Base-by-base conservation (phyloP, 179 eudicot species). In the Patellifolia procumbens region DNA sequence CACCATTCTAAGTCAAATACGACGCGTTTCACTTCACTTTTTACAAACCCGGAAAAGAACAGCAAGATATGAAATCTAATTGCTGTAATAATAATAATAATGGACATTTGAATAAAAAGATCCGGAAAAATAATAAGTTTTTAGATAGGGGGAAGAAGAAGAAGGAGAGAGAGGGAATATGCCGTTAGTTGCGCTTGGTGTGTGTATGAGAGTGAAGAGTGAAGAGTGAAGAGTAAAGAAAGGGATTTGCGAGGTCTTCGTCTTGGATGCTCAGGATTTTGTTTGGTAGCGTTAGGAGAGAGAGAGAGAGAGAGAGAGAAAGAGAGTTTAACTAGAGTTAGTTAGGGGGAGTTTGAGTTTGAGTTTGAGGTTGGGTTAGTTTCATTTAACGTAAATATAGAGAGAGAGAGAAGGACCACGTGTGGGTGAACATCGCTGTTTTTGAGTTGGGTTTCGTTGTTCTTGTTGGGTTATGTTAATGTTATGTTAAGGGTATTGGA, bases 1-100 rank as follows among this genome's bases (percentile, higher is more conserved):
- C 85, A 85, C 98, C 98, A 79, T 79, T 59, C 56, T 67, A 52
- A 17, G 6, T 11, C 11, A 13, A 49, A 71, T 16, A 49, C 62
- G 74, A 42, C 32, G 72, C 72, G 52, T 68, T 68, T 49, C 60
- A 9, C 37, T 35, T 13, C 55, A 51, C 55, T 17, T 45, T 16
- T n/a, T n/a, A n/a, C n/a, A n/a, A n/a, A n/a, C n/a, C n/a, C n/a
- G n/a, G n/a, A n/a, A n/a, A n/a, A n/a, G n/a, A n/a, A n/a, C n/a
- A n/a, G n/a, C n/a, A n/a, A n/a, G n/a, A n/a, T n/a, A n/a, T n/a
- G n/a, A n/a, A n/a, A n/a, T n/a, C n/a, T n/a, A n/a, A n/a, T n/a
- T n/a, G n/a, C n/a, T n/a, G n/a, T n/a, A 59, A 28, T 26, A 29
- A 17, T 28, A 28, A 3, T 28, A 28, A 59, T 22, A 59, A 59